Evolutionary conservation across 2,329 filamentous ascomycete species (phyloP).

Genomic region (Rhynchosporium graminicola): DNA sequence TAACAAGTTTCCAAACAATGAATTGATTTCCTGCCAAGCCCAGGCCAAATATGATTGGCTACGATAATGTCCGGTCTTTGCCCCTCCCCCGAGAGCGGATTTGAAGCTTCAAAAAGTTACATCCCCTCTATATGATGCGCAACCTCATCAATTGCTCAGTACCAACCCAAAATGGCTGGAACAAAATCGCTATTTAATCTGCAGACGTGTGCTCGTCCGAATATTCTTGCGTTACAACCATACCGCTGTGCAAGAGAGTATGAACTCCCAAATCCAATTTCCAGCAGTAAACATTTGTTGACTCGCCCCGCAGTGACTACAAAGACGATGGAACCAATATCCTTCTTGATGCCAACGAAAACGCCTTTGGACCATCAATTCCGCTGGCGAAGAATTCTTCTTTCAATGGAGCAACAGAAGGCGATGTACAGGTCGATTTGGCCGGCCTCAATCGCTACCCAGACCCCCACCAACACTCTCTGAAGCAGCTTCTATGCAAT

Average conservation of each 20-base stretch:
- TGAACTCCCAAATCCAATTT: slow-evolving; percentile 40
- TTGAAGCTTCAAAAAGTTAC: slow-evolving; percentile 14
- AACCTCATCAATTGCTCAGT: slow-evolving; percentile 12
- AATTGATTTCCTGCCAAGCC: background rate
- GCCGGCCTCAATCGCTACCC: slow-evolving; percentile 90
- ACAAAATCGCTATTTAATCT: slow-evolving; percentile 66
- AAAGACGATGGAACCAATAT: slow-evolving; percentile 97
- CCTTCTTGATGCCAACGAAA: slow-evolving; percentile 96
- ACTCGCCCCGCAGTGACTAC: slow-evolving; percentile 73
- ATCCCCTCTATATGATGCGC: slow-evolving; percentile 16
- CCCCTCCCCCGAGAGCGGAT: slow-evolving; percentile 12
- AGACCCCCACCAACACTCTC: slow-evolving; percentile 85
- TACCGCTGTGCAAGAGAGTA: slow-evolving; percentile 84
- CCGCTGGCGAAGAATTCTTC: slow-evolving; percentile 48
- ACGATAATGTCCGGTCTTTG: background rate
- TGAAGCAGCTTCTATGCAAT: slow-evolving; percentile 85
- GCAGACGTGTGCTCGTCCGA: slow-evolving; percentile 71
- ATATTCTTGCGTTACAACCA: slow-evolving; percentile 74
- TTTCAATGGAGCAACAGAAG: slow-evolving; percentile 40
- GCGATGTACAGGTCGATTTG: slow-evolving; percentile 65
- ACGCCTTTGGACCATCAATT: slow-evolving; percentile 86
- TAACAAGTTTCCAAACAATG: background rate
- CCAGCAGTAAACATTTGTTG: slow-evolving; percentile 17
- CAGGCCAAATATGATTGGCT: background rate
- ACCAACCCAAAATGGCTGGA: slow-evolving; percentile 33